Conservation (phyloP, 2,329 filamentous ascomycete species). For the Hypocrella siamensis region DNA sequence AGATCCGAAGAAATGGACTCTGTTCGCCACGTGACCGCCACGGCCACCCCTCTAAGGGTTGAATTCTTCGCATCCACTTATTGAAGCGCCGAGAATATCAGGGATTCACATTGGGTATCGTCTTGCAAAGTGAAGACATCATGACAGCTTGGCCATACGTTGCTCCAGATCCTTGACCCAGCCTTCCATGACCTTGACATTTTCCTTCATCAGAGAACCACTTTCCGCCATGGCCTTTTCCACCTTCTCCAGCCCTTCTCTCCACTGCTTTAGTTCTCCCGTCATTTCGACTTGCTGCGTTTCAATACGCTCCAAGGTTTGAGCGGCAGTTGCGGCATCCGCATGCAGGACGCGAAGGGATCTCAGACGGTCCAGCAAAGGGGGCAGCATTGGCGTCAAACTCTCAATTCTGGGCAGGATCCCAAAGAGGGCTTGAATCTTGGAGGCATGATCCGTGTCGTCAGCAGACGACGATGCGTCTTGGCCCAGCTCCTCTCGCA, state of each 20-base stretch:
- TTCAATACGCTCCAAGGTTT: slow-evolving; percentile 64
- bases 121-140: slow-evolving; percentile 4
- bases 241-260: slow-evolving; percentile 62
- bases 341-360: slow-evolving; percentile 75
- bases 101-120: background rate
- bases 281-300: slow-evolving; percentile 68
- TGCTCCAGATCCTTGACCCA: slow-evolving; percentile 82
- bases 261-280: slow-evolving; percentile 73
- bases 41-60: background rate
- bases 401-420: slow-evolving; percentile 79
- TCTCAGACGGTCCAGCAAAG: slow-evolving; percentile 69
- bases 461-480: slow-evolving; percentile 26
- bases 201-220: slow-evolving; percentile 55
- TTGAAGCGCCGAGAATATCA: slow-evolving; percentile 4
- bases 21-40: background rate
- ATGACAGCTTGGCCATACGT: slow-evolving; percentile 47
- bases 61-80: no score
- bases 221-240: slow-evolving; percentile 59
- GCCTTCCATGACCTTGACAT: slow-evolving; percentile 69
- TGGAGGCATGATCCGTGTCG: slow-evolving; percentile 59
- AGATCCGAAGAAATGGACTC: no score
- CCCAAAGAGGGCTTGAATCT: slow-evolving; percentile 84
- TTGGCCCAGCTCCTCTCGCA: slow-evolving; percentile 41
- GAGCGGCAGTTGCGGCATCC: slow-evolving; percentile 67
- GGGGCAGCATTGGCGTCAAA: slow-evolving; percentile 69